Evolutionary conservation across 225 moss, liverwort and hornwort genomes (phyloP).

Genomic region (Asterella californica): DNA sequence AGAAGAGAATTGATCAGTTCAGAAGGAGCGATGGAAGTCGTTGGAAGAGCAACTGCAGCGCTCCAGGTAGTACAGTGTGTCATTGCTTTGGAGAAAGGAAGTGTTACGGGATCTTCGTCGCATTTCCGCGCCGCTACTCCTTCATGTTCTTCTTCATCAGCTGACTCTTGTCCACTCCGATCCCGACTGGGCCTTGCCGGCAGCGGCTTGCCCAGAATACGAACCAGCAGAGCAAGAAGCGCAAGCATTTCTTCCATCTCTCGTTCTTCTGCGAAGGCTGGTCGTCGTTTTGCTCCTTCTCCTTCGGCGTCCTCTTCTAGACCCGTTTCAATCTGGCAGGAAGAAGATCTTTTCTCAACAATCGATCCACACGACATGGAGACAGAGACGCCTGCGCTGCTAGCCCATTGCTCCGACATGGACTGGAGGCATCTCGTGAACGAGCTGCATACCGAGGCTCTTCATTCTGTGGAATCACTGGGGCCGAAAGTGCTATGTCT

Average conservation of each 20-base stretch:
- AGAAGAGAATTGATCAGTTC: not conserved
- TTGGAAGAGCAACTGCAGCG: slow-evolving; percentile 10
- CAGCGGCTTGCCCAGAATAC: slow-evolving; percentile 1
- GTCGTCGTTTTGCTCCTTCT: not conserved
- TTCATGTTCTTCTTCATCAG: not conserved
- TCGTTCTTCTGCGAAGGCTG: not conserved
- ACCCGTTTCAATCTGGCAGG: slow-evolving; percentile 3
- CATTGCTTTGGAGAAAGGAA: not conserved
- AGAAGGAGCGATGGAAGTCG: slow-evolving; percentile 10
- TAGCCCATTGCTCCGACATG: slow-evolving; percentile 70
- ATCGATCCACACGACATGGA: slow-evolving; percentile 45
- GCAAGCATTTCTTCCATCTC: not conserved
- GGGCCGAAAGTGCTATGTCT: slow-evolving; percentile 41
- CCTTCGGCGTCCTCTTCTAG: not conserved
- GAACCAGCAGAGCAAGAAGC: not conserved
- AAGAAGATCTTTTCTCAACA: slow-evolving; percentile 17
- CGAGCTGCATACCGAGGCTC: slow-evolving; percentile 68
- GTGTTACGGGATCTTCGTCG: not conserved
- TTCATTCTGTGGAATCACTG: slow-evolving; percentile 35
- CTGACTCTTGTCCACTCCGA: not conserved
- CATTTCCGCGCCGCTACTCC: not conserved
- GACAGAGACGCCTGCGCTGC: slow-evolving; percentile 54
- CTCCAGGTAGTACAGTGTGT: not conserved
- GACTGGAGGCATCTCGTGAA: slow-evolving; percentile 63
- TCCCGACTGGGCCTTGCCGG: slow-evolving; percentile 15